phyloP scores from a whole-genome alignment of 2,329 filamentous ascomycete species.

The Hypoxylon rubiginosum region DNA sequence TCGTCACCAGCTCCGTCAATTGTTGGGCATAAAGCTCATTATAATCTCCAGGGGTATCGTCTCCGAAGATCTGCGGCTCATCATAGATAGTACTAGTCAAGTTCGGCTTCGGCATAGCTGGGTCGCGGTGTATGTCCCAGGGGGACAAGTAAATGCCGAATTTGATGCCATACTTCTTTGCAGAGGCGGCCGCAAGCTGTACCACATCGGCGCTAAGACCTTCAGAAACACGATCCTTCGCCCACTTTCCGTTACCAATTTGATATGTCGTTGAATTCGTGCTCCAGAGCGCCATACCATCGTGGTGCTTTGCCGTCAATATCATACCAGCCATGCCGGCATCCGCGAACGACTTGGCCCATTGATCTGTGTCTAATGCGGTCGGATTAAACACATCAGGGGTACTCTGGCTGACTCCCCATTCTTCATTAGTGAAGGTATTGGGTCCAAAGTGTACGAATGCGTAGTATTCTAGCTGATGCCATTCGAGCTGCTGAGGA shows the following conservation, averaged over 20 bases:
- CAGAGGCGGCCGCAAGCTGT: slow-evolving; percentile 51
- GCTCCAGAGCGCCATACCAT: slow-evolving; percentile 55
- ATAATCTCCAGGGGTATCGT: slow-evolving; percentile 50
- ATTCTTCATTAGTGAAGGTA: slow-evolving; percentile 51
- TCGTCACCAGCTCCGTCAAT: slow-evolving; percentile 47
- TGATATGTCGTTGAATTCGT: slow-evolving; percentile 53
- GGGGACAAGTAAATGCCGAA: slow-evolving; percentile 55
- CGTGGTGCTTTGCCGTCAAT: slow-evolving; percentile 55
- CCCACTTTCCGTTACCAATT: slow-evolving; percentile 51
- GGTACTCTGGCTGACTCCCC: slow-evolving; percentile 46
- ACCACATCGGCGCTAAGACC: slow-evolving; percentile 52
- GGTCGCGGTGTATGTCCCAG: slow-evolving; percentile 56
- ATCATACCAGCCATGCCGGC: slow-evolving; percentile 54
- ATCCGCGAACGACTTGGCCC: slow-evolving; percentile 47
- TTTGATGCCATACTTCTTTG: slow-evolving; percentile 51
- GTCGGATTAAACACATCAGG: slow-evolving; percentile 49
- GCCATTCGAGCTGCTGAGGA: slow-evolving; percentile 47
- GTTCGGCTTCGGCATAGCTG: slow-evolving; percentile 52
- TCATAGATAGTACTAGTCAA: slow-evolving; percentile 51
- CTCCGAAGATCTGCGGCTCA: slow-evolving; percentile 54
- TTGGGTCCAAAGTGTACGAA: slow-evolving; percentile 51
- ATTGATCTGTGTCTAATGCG: slow-evolving; percentile 49
- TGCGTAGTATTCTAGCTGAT: slow-evolving; percentile 49
- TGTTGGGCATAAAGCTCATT: slow-evolving; percentile 51
- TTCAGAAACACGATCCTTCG: slow-evolving; percentile 43